Evolutionary conservation across 2,329 filamentous ascomycete species (phyloP), one percentile per base, ranked within the genome.

Genomic region (Colletotrichum echinochloae): DNA sequence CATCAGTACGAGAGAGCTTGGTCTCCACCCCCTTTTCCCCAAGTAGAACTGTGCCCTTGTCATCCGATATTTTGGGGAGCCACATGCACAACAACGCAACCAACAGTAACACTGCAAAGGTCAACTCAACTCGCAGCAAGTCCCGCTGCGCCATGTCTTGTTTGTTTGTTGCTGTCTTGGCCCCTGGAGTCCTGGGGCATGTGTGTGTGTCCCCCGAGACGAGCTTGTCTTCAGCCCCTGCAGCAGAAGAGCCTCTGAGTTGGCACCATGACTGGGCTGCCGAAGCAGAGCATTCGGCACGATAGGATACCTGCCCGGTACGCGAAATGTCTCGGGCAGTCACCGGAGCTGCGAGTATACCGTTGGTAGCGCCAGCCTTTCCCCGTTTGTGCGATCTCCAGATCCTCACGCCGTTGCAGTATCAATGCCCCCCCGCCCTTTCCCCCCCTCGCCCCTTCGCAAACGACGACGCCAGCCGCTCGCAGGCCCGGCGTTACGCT

Each of bases 171-270:
- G 48, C 44, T 57, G 35, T 37, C 56, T 52, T 52, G 48, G 33
- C 60, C 44, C 18, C 28, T 28, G 16, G 44, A 16, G 41, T 51
- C 23, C 20, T n/a, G 20, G 23, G 48, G 56, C 56, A 59, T 62
- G 63, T 61, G 51, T 39, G 63, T 56, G 67, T 56, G 67, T 52
- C 56, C 62, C 51, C 63, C 51, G 49, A 66, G 57, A 70, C 63
- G 57, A 56, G 56, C 67, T 66, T 66, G 39, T 66, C 56, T 57
- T 46, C 57, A 20, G 14, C 63, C 67, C 56, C 66, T 70, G 62
- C 66, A 61, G 56, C 63, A 46, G 41, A 51, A 67, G 55, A 28
- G 16, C 7, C 33, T 65, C n/a, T 46, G 39, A 46, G 39, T 44
- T 60, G 66, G 61, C 66, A 56, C n/a, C 49, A 70, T 70, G 63